phyloP scores from a whole-genome alignment of 2,329 filamentous ascomycete genomes.

The Drechslerella stenobrocha region DNA sequence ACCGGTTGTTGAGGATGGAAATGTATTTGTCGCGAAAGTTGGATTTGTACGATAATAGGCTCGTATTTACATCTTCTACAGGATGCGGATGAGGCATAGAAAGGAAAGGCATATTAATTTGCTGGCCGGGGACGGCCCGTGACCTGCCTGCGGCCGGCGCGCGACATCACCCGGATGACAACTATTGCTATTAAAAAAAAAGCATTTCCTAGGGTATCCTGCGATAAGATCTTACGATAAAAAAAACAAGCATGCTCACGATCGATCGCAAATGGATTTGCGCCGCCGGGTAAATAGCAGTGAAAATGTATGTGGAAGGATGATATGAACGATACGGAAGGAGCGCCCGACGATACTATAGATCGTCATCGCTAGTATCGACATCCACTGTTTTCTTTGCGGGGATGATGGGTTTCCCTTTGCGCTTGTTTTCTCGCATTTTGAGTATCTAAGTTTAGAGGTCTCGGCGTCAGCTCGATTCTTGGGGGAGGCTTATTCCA shows the following conservation, averaged over 20 bases:
- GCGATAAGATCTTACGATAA: too few relatives aligned
- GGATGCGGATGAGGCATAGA: background rate
- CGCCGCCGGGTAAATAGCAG: too few relatives aligned
- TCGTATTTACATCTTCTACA: background rate
- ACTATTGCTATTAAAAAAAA: background rate
- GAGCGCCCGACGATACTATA: constrained; percentile 14
- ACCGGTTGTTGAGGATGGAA: too few relatives aligned
- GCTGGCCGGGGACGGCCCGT: background rate
- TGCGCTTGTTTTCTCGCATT: constrained; percentile 43
- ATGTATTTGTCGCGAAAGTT: too few relatives aligned
- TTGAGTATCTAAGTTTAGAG: constrained; percentile 25
- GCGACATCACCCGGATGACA: background rate
- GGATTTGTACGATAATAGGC: constrained; percentile 40
- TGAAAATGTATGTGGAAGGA: too few relatives aligned
- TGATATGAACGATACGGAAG: background rate
- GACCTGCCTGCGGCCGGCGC: background rate
- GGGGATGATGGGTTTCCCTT: constrained; percentile 37
- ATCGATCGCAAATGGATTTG: too few relatives aligned
- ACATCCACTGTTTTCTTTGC: constrained; percentile 14
- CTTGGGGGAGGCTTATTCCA: constrained; percentile 14
- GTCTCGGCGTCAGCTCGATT: constrained; percentile 15
- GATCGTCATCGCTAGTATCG: constrained; percentile 31
- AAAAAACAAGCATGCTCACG: too few relatives aligned
- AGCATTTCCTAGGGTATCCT: constrained; percentile 1
- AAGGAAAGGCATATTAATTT: background rate